phyloP scores from a whole-genome alignment of 768 basidiomycete species.

The Leccinum incarnatum region DNA sequence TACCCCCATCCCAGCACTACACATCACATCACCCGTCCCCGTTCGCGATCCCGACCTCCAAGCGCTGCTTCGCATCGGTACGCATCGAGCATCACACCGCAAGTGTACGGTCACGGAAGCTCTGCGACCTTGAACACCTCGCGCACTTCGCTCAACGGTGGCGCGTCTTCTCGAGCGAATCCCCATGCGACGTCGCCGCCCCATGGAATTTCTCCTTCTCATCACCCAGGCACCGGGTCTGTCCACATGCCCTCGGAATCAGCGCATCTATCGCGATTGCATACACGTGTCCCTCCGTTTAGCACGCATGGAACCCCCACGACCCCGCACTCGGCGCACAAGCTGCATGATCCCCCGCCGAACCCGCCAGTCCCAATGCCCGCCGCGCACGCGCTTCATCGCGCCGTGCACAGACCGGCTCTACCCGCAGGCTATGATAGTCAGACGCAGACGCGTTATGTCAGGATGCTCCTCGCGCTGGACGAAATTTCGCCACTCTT shows the following conservation, averaged over 20 bases:
- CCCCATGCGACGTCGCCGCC: slow-evolving; percentile 13
- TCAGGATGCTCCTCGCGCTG: slow-evolving; percentile 60
- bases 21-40: slow-evolving; percentile 20
- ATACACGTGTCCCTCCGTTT: slow-evolving; percentile 9
- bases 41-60: slow-evolving; percentile 28
- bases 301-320: neutral
- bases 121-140: slow-evolving; percentile 21
- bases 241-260: slow-evolving; percentile 9
- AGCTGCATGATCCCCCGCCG: slow-evolving; percentile 1
- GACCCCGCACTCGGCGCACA: neutral
- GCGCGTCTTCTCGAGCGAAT: slow-evolving; percentile 9
- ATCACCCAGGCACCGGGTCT: slow-evolving; percentile 5
- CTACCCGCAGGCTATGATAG: slow-evolving; percentile 24
- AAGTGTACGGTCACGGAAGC: slow-evolving; percentile 26
- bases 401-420: slow-evolving; percentile 18
- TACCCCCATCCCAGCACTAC: slow-evolving; percentile 13
- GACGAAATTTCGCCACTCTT: slow-evolving; percentile 51
- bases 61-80: slow-evolving; percentile 33
- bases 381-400: slow-evolving; percentile 18
- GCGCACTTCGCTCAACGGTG: slow-evolving; percentile 21
- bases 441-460: slow-evolving; percentile 45
- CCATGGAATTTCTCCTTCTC: slow-evolving; percentile 2
- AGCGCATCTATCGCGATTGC: slow-evolving; percentile 20
- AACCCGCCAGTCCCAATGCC: neutral
- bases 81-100: slow-evolving; percentile 25